A percentile compares a stretch with the other conserved stretches of the same genome.
phyloP scores from a whole-genome alignment of 2,329 filamentous ascomycete species.

The Akanthomyces uredinophilus region DNA sequence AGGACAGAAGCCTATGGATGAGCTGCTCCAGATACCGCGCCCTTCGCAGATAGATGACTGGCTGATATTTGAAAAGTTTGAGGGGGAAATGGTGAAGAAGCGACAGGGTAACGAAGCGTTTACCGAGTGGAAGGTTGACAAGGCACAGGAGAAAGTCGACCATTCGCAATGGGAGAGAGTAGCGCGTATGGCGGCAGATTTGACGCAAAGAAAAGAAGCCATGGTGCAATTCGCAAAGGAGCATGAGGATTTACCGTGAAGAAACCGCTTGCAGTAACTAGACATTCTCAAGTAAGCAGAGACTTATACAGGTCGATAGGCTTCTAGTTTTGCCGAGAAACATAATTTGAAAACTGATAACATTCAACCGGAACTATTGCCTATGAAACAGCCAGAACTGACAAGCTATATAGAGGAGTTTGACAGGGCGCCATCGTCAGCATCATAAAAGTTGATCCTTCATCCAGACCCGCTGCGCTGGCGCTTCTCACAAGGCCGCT shows the following conservation, averaged over 20 bases:
- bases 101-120: conserved; percentile 35
- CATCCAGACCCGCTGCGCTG: not conserved
- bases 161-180: conserved; percentile 25
- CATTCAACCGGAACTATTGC: too few relatives aligned
- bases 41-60: conserved; percentile 55
- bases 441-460: not conserved
- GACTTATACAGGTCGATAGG: not conserved
- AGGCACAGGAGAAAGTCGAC: conserved; percentile 26
- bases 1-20: conserved; percentile 37
- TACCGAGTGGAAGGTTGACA: conserved; percentile 36
- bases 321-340: not conserved
- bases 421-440: not conserved
- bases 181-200: conserved; percentile 22
- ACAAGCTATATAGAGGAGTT: not conserved
- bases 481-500: not conserved
- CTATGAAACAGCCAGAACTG: not conserved
- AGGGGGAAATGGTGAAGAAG: conserved; percentile 38
- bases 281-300: too few relatives aligned
- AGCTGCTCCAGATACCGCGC: conserved; percentile 40
- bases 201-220: conserved; percentile 18
- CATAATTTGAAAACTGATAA: too few relatives aligned
- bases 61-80: conserved; percentile 43
- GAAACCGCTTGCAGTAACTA: too few relatives aligned
- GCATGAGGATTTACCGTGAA: not conserved
- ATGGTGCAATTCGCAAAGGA: not conserved